phyloP scores from a whole-genome alignment of 805 yeast genomes.

The Starmerella riodocensis region DNA sequence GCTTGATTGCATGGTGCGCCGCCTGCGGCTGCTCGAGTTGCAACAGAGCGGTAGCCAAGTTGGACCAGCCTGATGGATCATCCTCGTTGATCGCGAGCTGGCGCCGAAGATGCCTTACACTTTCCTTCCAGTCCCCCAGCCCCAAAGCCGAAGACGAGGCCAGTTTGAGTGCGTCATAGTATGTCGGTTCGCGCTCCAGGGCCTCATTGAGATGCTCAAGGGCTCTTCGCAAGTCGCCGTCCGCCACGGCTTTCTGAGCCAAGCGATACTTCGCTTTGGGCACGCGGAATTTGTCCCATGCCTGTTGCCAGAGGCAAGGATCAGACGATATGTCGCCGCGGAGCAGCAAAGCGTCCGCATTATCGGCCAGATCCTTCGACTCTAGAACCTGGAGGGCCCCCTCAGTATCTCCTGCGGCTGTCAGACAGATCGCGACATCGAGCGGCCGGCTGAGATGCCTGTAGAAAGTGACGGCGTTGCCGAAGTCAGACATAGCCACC shows the following conservation, averaged over 20 bases:
- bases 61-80: conserved; percentile 79
- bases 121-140: conserved; percentile 51
- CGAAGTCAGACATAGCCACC: conserved; percentile 70
- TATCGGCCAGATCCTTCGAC: conserved; percentile 52
- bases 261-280: conserved; percentile 77
- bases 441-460: conserved; percentile 60
- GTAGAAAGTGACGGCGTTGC: conserved; percentile 80
- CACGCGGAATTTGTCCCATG: conserved; percentile 78
- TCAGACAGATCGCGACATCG: conserved; percentile 83
- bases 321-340: conserved; percentile 75
- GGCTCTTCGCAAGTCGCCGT: conserved; percentile 40
- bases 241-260: conserved; percentile 45
- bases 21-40: conserved; percentile 52
- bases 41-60: conserved; percentile 68
- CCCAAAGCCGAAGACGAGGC: conserved; percentile 87
- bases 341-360: conserved; percentile 71
- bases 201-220: conserved; percentile 63
- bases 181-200: conserved; percentile 56
- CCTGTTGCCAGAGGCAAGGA: conserved; percentile 62
- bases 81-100: conserved; percentile 77
- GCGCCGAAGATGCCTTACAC: conserved; percentile 84
- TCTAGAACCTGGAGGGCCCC: conserved; percentile 51
- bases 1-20: conserved; percentile 73
- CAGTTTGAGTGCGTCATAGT: conserved; percentile 75
- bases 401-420: conserved; percentile 62